Conservation (phyloP, 164 flowering plant genomes). For the Protea cynaroides region DNA sequence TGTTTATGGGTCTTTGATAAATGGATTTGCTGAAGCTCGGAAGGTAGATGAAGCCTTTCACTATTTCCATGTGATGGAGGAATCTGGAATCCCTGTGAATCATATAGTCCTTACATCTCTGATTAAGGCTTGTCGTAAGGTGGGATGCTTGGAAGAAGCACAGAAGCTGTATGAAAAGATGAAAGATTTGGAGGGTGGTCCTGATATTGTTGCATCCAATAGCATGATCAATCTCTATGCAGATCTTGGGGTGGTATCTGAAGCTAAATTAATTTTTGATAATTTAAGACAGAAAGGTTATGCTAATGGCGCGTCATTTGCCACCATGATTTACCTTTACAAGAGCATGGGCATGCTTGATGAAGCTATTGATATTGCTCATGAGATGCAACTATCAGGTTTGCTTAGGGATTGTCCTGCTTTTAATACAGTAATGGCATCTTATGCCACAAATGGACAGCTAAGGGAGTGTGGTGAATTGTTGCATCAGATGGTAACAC, state of each 20-base stretch:
- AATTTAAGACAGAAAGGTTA: slow-evolving; percentile 40
- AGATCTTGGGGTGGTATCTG: slow-evolving; percentile 70
- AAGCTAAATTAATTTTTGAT: slow-evolving; percentile 58
- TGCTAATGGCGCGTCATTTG: slow-evolving; percentile 73
- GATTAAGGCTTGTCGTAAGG: slow-evolving; percentile 74
- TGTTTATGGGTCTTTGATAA: slow-evolving; percentile 72
- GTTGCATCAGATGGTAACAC: slow-evolving; percentile 61
- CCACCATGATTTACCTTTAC: slow-evolving; percentile 76
- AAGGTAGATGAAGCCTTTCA: slow-evolving; percentile 61
- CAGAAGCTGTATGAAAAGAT: slow-evolving; percentile 49
- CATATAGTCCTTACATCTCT: slow-evolving; percentile 68
- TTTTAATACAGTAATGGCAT: slow-evolving; percentile 63
- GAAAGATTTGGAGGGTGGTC: slow-evolving; percentile 53
- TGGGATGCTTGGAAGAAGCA: slow-evolving; percentile 63
- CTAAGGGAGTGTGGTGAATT: slow-evolving; percentile 63
- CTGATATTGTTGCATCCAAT: slow-evolving; percentile 74
- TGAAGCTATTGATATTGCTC: slow-evolving; percentile 67
- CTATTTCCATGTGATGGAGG: slow-evolving; percentile 62
- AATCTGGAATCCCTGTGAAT: slow-evolving; percentile 54
- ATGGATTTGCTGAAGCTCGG: slow-evolving; percentile 79
- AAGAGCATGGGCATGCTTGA: slow-evolving; percentile 77
- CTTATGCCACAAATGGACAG: slow-evolving; percentile 62
- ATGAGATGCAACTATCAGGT: slow-evolving; percentile 73
- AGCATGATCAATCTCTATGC: slow-evolving; percentile 74
- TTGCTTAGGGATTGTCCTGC: slow-evolving; percentile 53